phyloP scores from a whole-genome alignment of 768 basidiomycete genomes.

The Pleurotus tuber-regium region DNA sequence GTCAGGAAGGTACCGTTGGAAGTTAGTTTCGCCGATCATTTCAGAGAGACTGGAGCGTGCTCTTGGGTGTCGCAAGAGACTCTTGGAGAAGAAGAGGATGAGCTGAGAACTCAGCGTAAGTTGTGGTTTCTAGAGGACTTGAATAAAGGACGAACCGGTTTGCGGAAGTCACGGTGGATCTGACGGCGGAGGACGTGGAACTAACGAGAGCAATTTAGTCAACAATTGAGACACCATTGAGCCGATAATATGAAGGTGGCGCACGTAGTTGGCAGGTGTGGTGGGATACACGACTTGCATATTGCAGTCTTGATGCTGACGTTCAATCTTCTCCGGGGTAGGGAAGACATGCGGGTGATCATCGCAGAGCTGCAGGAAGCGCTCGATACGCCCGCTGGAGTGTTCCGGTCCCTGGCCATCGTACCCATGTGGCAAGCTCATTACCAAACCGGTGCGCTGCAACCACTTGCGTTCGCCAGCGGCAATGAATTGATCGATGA shows the following conservation, averaged over 20 bases:
- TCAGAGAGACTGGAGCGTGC: constrained; percentile 86
- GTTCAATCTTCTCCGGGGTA: constrained; percentile 80
- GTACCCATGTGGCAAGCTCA: constrained; percentile 92
- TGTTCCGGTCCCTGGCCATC: constrained; percentile 99
- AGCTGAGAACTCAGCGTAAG: constrained; percentile 43
- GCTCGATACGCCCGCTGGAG: constrained; percentile 91
- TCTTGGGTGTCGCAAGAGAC: constrained; percentile 88
- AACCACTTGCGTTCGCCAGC: constrained; percentile 98
- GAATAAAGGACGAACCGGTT: constrained; percentile 58
- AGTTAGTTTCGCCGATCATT: constrained; percentile 85
- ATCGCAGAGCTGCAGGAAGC: constrained; percentile 97
- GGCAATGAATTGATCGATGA: constrained; percentile 98
- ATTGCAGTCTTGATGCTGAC: constrained; percentile 99
- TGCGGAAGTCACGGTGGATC: constrained; percentile 96
- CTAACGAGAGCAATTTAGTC: constrained; percentile 28
- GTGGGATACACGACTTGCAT: constrained; percentile 99
- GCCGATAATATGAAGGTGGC: constrained; percentile 23
- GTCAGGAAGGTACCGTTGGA: constrained; percentile 94
- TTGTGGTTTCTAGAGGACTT: neutral
- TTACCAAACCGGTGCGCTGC: constrained; percentile 87
- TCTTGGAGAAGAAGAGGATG: constrained; percentile 96
- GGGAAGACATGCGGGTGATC: constrained; percentile 95
- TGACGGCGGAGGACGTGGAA: constrained; percentile 98
- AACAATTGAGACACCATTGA: constrained; percentile 1
- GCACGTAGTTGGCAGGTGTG: constrained; percentile 91